A percentile compares a stretch with the other conserved stretches of the same genome.
Conservation (phyloP, 2,329 filamentous ascomycete species). For the Pseudogymnoascus sp. region DNA sequence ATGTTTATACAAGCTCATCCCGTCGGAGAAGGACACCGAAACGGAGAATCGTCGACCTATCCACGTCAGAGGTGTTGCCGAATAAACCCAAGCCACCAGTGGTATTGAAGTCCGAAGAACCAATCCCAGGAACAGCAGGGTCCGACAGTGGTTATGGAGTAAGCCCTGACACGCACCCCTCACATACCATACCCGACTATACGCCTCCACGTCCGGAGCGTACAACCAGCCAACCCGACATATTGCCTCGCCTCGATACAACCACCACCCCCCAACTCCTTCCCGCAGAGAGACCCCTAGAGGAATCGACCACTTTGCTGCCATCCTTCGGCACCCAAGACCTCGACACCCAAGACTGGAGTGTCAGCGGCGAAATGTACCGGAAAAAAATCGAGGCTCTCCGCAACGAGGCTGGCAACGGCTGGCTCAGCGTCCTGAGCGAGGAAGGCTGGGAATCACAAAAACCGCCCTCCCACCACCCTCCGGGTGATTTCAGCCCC, state of each 20-base stretch:
- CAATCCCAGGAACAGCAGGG: constrained; percentile 13
- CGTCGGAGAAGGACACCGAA: constrained; percentile 56
- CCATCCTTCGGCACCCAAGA: constrained; percentile 37
- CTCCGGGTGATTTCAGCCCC: constrained; percentile 26
- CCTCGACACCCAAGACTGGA: constrained; percentile 49
- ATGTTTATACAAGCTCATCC: constrained; percentile 49
- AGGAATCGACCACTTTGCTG: constrained; percentile 20
- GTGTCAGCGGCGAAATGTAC: constrained; percentile 69
- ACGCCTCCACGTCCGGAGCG: constrained; percentile 25
- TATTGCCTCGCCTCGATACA: constrained; percentile 24
- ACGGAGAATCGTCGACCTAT: constrained; percentile 58
- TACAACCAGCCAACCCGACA: constrained; percentile 21
- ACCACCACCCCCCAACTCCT: constrained; percentile 24
- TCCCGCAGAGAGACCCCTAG: constrained; percentile 25
- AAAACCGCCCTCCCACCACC: constrained; percentile 21
- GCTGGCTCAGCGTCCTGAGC: constrained; percentile 78
- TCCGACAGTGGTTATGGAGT: constrained; percentile 26
- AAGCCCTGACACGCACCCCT: constrained; percentile 27
- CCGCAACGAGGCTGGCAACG: constrained; percentile 76
- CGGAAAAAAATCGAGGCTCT: constrained; percentile 82
- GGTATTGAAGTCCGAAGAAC: constrained; percentile 22
- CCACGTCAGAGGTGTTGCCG: constrained; percentile 32
- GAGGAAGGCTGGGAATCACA: constrained; percentile 61
- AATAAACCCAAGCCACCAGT: constrained; percentile 15
- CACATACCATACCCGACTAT: constrained; percentile 24